Evolutionary conservation across 2,329 filamentous ascomycete genomes (phyloP).

Genomic region (Penicillium sp.): DNA sequence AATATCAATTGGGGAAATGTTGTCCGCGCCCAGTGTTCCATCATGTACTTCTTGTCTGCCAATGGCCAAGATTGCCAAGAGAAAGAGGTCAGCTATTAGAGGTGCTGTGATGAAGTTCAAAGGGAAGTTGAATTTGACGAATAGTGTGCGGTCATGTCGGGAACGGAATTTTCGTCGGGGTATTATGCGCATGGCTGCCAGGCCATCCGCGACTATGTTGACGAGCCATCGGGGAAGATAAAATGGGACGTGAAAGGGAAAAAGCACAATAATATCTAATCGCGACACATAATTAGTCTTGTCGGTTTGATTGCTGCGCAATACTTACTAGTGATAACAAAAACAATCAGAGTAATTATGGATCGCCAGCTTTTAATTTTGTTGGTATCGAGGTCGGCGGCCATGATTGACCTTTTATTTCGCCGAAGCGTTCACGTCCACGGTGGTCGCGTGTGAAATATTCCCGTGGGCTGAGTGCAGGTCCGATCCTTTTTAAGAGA

Average conservation of each 20-base stretch:
- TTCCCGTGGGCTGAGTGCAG: neutral
- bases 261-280: constrained; percentile 66
- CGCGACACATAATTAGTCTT: neutral
- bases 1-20: constrained; percentile 69
- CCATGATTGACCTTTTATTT: constrained; percentile 20
- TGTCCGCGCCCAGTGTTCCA: constrained; percentile 64
- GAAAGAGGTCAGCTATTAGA: constrained; percentile 67
- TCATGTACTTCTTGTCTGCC: constrained; percentile 65
- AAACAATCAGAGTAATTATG: constrained; percentile 68
- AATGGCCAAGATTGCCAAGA: constrained; percentile 69
- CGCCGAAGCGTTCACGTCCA: neutral
- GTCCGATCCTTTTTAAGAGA: neutral
- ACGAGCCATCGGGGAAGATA: constrained; percentile 56
- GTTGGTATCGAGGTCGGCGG: constrained; percentile 48
- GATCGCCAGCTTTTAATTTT: constrained; percentile 66
- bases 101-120: constrained; percentile 72
- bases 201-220: constrained; percentile 45
- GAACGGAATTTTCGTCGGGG: constrained; percentile 37
- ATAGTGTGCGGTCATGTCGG: constrained; percentile 33
- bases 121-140: constrained; percentile 58
- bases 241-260: constrained; percentile 66
- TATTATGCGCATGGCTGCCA: constrained; percentile 56
- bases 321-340: constrained; percentile 67
- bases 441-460: neutral
- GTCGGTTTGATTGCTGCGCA: neutral